These are phyloP conservation scores for Boletus reticuloceps DNA, from an alignment of 768 basidiomycete species.

Conservation along the genomic window DNA sequence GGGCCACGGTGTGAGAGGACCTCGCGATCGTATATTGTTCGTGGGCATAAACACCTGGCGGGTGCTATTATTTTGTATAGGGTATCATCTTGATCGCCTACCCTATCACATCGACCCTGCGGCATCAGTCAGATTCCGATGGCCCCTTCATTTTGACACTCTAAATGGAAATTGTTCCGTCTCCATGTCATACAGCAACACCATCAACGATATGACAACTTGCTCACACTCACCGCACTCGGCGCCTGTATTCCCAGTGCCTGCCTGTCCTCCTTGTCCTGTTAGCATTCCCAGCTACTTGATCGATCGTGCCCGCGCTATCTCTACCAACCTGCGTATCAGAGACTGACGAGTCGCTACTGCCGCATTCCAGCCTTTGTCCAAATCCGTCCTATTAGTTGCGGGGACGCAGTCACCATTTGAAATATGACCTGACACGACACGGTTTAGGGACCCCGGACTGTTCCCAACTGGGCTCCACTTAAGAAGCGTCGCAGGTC, in stretches of 20 bases:
- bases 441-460: constrained; percentile 15
- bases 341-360: constrained; percentile 12
- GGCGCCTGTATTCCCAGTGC: neutral
- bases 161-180: constrained; percentile 24
- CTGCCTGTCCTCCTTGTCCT: neutral
- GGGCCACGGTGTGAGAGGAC: constrained; percentile 11
- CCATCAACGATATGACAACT: constrained; percentile 13
- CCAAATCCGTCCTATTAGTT: constrained; percentile 18
- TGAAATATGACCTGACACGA: constrained; percentile 14
- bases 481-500: constrained; percentile 10
- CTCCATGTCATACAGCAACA: constrained; percentile 20
- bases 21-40: constrained; percentile 21
- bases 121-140: constrained; percentile 33
- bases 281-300: neutral
- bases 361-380: constrained; percentile 12
- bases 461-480: neutral
- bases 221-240: constrained; percentile 5
- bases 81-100: constrained; percentile 35
- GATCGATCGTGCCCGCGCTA: constrained; percentile 13
- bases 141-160: constrained; percentile 22
- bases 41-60: constrained; percentile 7
- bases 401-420: constrained; percentile 17
- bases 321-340: too few species aligned
- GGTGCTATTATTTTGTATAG: constrained; percentile 19
- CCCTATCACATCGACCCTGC: constrained; percentile 38